Base-by-base conservation (phyloP, 352 stramenopile genomes). In the Globisporangium heterothallicum region DNA sequence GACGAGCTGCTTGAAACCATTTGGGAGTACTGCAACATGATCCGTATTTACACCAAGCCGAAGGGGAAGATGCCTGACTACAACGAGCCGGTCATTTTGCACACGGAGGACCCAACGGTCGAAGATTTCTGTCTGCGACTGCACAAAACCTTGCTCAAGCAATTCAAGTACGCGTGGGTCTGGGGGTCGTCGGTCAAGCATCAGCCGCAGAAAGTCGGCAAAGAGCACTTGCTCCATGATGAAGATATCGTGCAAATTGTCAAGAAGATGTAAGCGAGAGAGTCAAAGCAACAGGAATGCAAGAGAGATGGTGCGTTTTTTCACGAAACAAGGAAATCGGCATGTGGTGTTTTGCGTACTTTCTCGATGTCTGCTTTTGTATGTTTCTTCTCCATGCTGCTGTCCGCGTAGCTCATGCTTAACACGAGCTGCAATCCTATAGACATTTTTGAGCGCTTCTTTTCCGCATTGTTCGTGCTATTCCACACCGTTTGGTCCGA, bases 231-330 rank as follows among this genome's bases (percentile, higher is more conserved):
- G 41, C 82, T 99, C 5, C 71, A 86, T 49, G 97, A 99, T 70
- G 97, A 99, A 76, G 97, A 99, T 70, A 96, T 99, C 66, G 95
- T 99, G 41, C 96, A 99, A 81, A 98, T 99, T 56, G 90, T 98
- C 59, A 98, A 98, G 72, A 97, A 97, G 61, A 76, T 92, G 30
- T 96, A 87, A 74, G 51, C 24, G 27, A 18, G 32, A 18, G 32
- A 8, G 32, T 38, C n/a, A 25, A 30, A 30, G 27, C 3, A 27
- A 19, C 26, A 16, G n/a, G 19, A n/a, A n/a, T n/a, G n/a, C n/a
- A n/a, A n/a, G n/a, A n/a, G n/a, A n/a, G n/a, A n/a, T n/a, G n/a
- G n/a, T n/a, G n/a, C n/a, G n/a, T n/a, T n/a, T n/a, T n/a, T 29
- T 36, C 19, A n/a, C 35, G 25, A 35, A 2, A 16, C 14, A 40